phyloP scores from a whole-genome alignment of 352 stramenopile genomes.

The Blastocystis sp. region DNA sequence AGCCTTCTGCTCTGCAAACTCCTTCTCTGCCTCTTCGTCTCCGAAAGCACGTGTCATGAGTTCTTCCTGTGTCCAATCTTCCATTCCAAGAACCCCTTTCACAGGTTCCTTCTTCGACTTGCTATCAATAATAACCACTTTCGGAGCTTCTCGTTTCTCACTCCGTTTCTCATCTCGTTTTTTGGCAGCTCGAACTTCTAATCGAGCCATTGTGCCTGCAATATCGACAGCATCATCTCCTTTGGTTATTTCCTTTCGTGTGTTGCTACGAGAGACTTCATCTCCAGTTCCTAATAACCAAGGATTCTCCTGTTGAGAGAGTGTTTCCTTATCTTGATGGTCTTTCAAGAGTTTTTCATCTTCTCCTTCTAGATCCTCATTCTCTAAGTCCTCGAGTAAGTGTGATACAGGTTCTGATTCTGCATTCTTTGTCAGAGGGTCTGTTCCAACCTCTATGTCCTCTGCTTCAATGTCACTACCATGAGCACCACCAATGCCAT shows the following conservation, averaged over 20 bases:
- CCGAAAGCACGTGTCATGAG: conserved; percentile 88
- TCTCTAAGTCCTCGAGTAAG: not conserved
- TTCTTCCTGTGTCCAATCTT: conserved; percentile 73
- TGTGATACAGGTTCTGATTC: not conserved
- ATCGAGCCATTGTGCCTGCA: not conserved
- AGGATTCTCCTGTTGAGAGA: not conserved
- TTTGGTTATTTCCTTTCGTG: conserved; percentile 10
- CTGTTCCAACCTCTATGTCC: not conserved
- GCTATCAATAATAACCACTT: conserved; percentile 31
- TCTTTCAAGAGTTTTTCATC: not conserved
- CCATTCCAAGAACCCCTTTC: not conserved
- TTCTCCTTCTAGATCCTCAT: not conserved
- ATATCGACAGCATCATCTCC: conserved; percentile 9
- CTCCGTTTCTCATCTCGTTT: conserved; percentile 42
- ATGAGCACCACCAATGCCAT: no score
- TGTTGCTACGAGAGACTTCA: not conserved
- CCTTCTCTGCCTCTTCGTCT: conserved; percentile 80
- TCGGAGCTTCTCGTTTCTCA: conserved; percentile 51
- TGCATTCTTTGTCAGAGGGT: not conserved
- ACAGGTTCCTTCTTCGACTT: conserved; percentile 59
- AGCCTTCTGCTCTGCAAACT: conserved; percentile 72
- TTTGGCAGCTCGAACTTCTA: not conserved
- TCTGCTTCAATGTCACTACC: not conserved
- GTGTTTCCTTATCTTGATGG: not conserved
- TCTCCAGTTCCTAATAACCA: not conserved